phyloP scores from a whole-genome alignment of 805 yeast genomes.

The Pichia cabralensis region DNA sequence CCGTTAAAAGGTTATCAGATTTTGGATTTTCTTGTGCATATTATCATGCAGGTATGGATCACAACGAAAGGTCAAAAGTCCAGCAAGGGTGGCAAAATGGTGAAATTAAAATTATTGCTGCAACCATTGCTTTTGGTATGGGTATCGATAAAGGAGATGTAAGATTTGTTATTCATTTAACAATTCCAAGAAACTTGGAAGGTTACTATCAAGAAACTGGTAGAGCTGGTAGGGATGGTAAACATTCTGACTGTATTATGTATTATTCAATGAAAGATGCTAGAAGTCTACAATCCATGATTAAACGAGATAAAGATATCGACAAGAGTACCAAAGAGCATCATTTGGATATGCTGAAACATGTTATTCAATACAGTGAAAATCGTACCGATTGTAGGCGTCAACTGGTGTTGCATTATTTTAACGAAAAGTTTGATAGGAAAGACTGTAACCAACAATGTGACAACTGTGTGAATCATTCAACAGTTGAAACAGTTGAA shows the following conservation, averaged over 20 bases:
- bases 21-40: conserved; percentile 60
- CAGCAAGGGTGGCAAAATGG: conserved; percentile 80
- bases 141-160: conserved; percentile 97
- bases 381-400: conserved; percentile 86
- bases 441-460: conserved; percentile 60
- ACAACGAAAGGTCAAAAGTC: conserved; percentile 60
- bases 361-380: conserved; percentile 87
- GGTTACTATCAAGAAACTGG: conserved; percentile 98
- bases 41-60: conserved; percentile 93
- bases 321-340: conserved; percentile 57
- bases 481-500: conserved; percentile 32
- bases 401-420: conserved; percentile 79
- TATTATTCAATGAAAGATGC: conserved; percentile 79
- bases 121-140: conserved; percentile 98
- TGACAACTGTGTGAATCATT: conserved; percentile 66
- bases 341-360: conserved; percentile 65
- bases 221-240: conserved; percentile 95
- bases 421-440: conserved; percentile 72
- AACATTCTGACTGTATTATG: conserved; percentile 70
- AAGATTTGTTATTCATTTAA: conserved; percentile 79
- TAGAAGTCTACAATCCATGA: conserved; percentile 61
- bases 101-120: conserved; percentile 71
- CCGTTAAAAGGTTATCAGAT: conserved; percentile 47
- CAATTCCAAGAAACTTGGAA: conserved; percentile 83
- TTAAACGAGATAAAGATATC: conserved; percentile 63